Conservation (phyloP, 306 rosid genomes). For the Morella rubra region DNA sequence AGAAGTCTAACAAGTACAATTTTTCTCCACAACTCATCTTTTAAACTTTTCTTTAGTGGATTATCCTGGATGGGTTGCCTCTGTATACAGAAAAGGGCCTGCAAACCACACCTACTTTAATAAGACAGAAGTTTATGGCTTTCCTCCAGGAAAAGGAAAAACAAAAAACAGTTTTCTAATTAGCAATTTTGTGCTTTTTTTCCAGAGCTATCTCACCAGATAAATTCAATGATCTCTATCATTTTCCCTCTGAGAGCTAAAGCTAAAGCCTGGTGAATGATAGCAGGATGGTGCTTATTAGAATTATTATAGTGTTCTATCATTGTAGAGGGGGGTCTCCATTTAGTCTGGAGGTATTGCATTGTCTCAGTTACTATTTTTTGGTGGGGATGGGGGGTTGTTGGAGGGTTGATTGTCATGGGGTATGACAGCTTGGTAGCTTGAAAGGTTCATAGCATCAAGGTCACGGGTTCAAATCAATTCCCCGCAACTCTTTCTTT, state of each 20-base stretch:
- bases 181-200: too few species aligned
- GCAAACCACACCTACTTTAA: neutral
- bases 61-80: neutral
- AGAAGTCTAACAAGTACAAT: neutral
- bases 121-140: neutral
- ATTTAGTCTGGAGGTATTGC: too few species aligned
- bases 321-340: too few species aligned
- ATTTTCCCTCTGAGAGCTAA: too few species aligned
- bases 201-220: too few species aligned
- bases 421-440: neutral
- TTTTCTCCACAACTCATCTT: neutral
- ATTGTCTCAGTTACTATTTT: too few species aligned
- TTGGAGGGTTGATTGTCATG: neutral
- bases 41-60: neutral
- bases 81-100: neutral
- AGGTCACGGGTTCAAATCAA: neutral
- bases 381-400: neutral
- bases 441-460: neutral
- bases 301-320: too few species aligned
- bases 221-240: too few species aligned
- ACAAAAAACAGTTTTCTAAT: too few species aligned
- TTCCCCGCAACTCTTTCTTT: too few species aligned
- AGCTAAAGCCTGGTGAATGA: too few species aligned
- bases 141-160: neutral
- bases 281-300: too few species aligned